Conservation (phyloP, 805 yeast species). For the Metschnikowia amazonensis region DNA sequence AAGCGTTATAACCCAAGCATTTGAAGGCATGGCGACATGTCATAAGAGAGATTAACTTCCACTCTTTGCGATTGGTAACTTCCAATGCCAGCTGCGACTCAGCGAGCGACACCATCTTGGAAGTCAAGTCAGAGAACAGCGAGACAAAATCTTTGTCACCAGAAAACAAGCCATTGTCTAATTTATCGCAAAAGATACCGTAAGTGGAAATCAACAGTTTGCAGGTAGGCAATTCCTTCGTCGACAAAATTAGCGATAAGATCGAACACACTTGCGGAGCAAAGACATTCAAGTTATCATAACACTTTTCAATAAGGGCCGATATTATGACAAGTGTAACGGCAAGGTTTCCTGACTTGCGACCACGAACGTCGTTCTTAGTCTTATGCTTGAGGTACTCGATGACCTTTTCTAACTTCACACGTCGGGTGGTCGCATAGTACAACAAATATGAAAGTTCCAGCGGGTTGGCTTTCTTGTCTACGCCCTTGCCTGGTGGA, state of each 20-base stretch:
- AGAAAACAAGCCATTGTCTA: conserved; percentile 57
- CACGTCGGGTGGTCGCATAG: conserved; percentile 86
- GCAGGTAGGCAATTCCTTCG: conserved; percentile 60
- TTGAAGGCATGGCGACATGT: conserved; percentile 38
- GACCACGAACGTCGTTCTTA: conserved; percentile 53
- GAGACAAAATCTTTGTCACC: conserved; percentile 60
- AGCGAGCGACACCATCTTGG: conserved; percentile 17
- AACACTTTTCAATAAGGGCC: conserved; percentile 69
- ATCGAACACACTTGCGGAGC: conserved; percentile 66
- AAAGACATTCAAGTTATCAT: conserved; percentile 79
- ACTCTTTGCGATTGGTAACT: conserved; percentile 37
- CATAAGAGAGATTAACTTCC: conserved; percentile 43
- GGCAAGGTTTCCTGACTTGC: conserved; percentile 71
- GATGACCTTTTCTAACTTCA: conserved; percentile 85
- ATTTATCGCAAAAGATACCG: conserved; percentile 34
- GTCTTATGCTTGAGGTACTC: conserved; percentile 62
- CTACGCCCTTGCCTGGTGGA: conserved; percentile 82
- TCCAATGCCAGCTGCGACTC: conserved; percentile 13
- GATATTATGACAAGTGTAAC: conserved; percentile 73
- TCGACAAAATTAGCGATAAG: conserved; percentile 46
- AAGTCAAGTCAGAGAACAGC: conserved; percentile 31
- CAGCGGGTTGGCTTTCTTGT: conserved; percentile 88
- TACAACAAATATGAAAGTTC: conserved; percentile 84
- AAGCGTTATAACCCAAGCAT: conserved; percentile 34
- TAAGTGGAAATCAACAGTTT: conserved; percentile 51